These are phyloP conservation scores for Aspergillus brunneoviolaceus DNA, from an alignment of 2,329 filamentous ascomycete genomes.

Conservation along the genomic window DNA sequence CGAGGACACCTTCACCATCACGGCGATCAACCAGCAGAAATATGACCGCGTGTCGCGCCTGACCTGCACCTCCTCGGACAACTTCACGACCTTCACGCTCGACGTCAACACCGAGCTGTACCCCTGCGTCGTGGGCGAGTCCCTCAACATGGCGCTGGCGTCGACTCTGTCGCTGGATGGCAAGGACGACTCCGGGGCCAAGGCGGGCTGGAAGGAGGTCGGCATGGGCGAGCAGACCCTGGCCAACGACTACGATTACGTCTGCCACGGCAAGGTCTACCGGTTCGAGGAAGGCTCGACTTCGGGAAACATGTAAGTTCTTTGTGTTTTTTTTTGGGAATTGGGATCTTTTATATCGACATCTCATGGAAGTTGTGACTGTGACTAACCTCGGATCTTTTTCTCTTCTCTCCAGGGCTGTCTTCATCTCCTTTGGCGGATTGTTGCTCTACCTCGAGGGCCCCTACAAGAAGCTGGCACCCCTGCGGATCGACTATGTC, in stretches of 20 bases:
- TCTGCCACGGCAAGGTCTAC: conserved; percentile 54
- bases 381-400: not conserved
- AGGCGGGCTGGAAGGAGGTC: conserved; percentile 72
- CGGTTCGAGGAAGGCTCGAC: conserved; percentile 56
- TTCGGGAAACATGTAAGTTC: conserved; percentile 78
- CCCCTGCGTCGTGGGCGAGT: conserved; percentile 71
- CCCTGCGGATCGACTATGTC: conserved; percentile 86
- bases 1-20: conserved; percentile 87
- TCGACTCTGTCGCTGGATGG: conserved; percentile 86
- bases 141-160: conserved; percentile 76
- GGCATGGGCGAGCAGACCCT: conserved; percentile 58
- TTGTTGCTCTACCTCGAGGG: conserved; percentile 87
- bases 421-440: conserved; percentile 91
- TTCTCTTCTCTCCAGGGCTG: conserved; percentile 62
- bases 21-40: conserved; percentile 74
- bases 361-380: not conserved
- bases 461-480: conserved; percentile 91
- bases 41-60: conserved; percentile 95
- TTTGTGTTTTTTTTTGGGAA: no score
- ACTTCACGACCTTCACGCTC: conserved; percentile 73
- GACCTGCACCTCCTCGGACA: conserved; percentile 71
- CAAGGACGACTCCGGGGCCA: conserved; percentile 65
- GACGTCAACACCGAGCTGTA: conserved; percentile 96
- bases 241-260: conserved; percentile 53
- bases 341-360: no score